These are phyloP conservation scores for Penicillium canescens DNA, from an alignment of 495 filamentous ascomycete genomes.

Conservation along the genomic window DNA sequence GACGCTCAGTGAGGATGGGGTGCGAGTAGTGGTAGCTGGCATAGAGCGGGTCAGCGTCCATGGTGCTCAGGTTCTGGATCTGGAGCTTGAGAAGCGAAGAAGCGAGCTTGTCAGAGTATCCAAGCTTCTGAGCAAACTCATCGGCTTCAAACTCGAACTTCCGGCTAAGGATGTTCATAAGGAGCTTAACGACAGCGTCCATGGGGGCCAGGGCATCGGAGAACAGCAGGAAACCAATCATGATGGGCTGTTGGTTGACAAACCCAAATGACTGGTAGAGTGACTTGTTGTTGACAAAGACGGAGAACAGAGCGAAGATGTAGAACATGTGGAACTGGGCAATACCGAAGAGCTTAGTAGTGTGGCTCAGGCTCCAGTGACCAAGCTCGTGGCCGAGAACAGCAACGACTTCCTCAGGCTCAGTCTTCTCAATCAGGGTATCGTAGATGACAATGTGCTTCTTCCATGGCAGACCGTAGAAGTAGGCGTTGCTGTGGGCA, in stretches of 20 bases:
- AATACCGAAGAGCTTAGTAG: conserved; percentile 86
- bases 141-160: conserved; percentile 95
- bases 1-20: conserved; percentile 89
- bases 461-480: conserved; percentile 97
- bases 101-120: conserved; percentile 83
- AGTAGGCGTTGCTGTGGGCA: conserved; percentile 97
- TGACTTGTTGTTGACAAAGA: conserved; percentile 93
- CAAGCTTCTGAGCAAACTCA: conserved; percentile 80
- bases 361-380: conserved; percentile 95
- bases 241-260: conserved; percentile 78
- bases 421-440: conserved; percentile 92
- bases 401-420: conserved; percentile 87
- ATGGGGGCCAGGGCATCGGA: conserved; percentile 89
- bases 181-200: conserved; percentile 86
- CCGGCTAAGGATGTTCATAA: conserved; percentile 94
- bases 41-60: conserved; percentile 98
- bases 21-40: conserved; percentile 98
- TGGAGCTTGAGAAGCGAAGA: conserved; percentile 92
- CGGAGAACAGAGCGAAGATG: conserved; percentile 93
- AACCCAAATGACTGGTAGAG: conserved; percentile 92
- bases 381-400: conserved; percentile 94
- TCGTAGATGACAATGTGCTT: conserved; percentile 99
- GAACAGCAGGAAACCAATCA: conserved; percentile 96
- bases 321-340: conserved; percentile 92
- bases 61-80: conserved; percentile 94